These are phyloP conservation scores for Quercus cerris DNA, from an alignment of 306 rosid species.

Conservation along the genomic window DNA sequence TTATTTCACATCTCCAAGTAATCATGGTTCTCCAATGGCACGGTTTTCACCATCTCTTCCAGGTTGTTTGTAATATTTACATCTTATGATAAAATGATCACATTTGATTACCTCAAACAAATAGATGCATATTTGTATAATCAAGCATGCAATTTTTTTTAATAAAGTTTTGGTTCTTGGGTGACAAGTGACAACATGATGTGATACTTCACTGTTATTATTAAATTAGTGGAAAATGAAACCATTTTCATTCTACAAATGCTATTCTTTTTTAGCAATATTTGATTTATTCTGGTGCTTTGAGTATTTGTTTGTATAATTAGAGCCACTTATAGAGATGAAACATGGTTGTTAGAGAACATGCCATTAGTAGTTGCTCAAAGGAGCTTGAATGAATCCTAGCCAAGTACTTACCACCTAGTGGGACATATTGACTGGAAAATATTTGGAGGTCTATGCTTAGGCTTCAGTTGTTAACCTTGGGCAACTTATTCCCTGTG, in stretches of 20 bases:
- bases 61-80: slow-evolving; percentile 34
- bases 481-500: background rate
- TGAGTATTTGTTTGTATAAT: background rate
- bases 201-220: background rate
- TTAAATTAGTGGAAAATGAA: background rate
- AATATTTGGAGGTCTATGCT: background rate
- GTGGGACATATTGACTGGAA: background rate
- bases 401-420: background rate
- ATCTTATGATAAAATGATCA: background rate
- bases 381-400: background rate
- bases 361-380: background rate
- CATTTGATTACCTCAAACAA: background rate
- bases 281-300: background rate
- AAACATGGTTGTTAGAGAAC: background rate
- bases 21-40: slow-evolving; percentile 25
- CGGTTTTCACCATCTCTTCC: slow-evolving; percentile 37
- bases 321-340: background rate
- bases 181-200: background rate
- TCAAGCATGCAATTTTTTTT: background rate
- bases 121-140: background rate
- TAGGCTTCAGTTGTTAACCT: background rate
- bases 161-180: background rate
- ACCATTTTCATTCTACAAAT: background rate
- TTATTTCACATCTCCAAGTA: slow-evolving; percentile 36
- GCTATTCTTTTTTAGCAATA: background rate